These are phyloP conservation scores for Geosmithia morbida DNA, from an alignment of 2,329 filamentous ascomycete genomes.

Conservation along the genomic window DNA sequence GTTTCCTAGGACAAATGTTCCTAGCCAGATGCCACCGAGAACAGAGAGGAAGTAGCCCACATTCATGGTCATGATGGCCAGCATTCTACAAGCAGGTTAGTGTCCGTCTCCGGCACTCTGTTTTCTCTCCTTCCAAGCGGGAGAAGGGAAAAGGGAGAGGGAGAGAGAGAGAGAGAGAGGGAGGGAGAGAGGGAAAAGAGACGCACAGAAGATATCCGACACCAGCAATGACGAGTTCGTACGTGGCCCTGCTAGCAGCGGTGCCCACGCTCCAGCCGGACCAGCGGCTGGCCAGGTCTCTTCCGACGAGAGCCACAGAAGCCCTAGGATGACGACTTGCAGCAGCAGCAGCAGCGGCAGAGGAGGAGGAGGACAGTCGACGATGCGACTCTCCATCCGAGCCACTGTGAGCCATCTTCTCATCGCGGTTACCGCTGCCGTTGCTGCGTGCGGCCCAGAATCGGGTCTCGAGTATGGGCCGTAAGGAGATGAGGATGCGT, in stretches of 20 bases:
- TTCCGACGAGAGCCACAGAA: neutral
- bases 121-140: neutral
- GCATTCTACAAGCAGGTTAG: constrained; percentile 45
- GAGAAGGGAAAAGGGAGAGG: neutral
- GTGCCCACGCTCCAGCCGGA: constrained; percentile 5
- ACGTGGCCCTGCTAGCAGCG: constrained; percentile 5
- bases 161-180: neutral
- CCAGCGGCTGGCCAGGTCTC: constrained; percentile 2
- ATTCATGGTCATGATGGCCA: constrained; percentile 71
- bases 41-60: constrained; percentile 62
- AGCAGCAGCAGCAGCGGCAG: neutral
- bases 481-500: constrained; percentile 53
- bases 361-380: too few relatives aligned
- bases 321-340: neutral
- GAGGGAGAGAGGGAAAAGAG: neutral
- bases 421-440: neutral
- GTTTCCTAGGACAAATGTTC: constrained; percentile 53
- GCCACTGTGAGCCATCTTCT: neutral
- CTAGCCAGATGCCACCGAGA: constrained; percentile 57
- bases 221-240: constrained; percentile 37
- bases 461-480: constrained; percentile 2
- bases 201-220: constrained; percentile 68
- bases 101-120: too few relatives aligned
- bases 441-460: neutral
- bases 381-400: neutral